Percentiles rank a stretch among this genome's conserved stretches.
Conservation (phyloP, 2,329 filamentous ascomycete genomes). For the Sclerotinia subarctica region DNA sequence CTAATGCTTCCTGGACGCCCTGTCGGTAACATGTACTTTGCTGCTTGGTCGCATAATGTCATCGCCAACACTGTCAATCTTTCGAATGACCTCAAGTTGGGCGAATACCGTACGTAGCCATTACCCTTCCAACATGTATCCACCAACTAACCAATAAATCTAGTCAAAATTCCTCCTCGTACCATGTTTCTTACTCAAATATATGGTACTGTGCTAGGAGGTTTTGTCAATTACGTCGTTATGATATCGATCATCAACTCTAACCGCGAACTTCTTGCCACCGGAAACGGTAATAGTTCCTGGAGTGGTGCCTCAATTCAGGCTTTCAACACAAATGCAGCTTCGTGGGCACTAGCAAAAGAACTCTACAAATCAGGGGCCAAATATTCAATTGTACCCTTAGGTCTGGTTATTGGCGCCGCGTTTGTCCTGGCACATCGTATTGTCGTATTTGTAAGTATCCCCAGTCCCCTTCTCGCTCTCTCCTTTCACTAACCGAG, state of each 20-base stretch:
- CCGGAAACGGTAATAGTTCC: conserved; percentile 45
- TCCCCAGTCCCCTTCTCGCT: neutral
- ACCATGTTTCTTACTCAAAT: conserved; percentile 47
- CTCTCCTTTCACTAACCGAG: conserved; percentile 11
- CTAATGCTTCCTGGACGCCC: conserved; percentile 45
- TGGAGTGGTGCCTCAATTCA: conserved; percentile 51
- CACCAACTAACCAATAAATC: conserved; percentile 27
- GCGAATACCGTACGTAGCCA: conserved; percentile 50
- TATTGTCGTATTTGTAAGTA: conserved; percentile 42
- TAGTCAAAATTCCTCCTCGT: conserved; percentile 49
- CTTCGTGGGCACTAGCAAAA: conserved; percentile 48
- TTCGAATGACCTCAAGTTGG: conserved; percentile 55
- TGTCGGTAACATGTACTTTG: conserved; percentile 47
- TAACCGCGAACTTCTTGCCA: conserved; percentile 43
- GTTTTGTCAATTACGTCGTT: conserved; percentile 47
- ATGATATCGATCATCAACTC: conserved; percentile 46
- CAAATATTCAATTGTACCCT: conserved; percentile 48
- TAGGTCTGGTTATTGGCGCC: conserved; percentile 50
- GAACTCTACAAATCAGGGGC: conserved; percentile 50
- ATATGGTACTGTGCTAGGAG: conserved; percentile 44
- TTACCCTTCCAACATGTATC: neutral
- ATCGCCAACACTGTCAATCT: conserved; percentile 50
- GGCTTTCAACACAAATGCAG: conserved; percentile 45
- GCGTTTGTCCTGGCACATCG: conserved; percentile 46
- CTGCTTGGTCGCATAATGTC: conserved; percentile 57